These are phyloP conservation scores for Gautieria morchelliformis DNA, from an alignment of 768 basidiomycete species.

Conservation along the genomic window DNA sequence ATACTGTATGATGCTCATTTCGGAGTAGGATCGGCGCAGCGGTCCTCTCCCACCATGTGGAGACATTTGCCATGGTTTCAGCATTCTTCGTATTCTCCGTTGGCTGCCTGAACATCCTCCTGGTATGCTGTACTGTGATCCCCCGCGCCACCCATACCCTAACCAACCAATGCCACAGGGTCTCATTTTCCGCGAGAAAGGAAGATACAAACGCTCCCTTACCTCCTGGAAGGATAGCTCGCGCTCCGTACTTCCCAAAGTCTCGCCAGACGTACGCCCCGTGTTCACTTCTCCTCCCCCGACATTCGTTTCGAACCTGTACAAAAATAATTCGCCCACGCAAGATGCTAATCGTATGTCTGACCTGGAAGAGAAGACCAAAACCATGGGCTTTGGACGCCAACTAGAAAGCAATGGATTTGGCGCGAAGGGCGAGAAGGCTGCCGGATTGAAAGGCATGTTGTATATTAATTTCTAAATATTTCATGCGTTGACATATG, in stretches of 20 bases:
- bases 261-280: neutral
- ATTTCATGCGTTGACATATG: neutral
- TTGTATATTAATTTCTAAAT: constrained; percentile 7
- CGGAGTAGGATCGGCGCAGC: constrained; percentile 34
- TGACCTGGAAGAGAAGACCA: constrained; percentile 6
- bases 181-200: constrained; percentile 57
- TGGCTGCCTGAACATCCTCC: constrained; percentile 80
- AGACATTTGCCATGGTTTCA: constrained; percentile 81
- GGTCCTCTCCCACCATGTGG: constrained; percentile 55
- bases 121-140: constrained; percentile 19
- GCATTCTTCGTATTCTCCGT: constrained; percentile 88
- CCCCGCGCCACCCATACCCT: neutral
- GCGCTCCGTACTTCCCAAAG: constrained; percentile 6
- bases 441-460: constrained; percentile 50
- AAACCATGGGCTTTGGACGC: constrained; percentile 17
- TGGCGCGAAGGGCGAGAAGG: constrained; percentile 69
- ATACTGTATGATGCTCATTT: neutral
- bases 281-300: constrained; percentile 1
- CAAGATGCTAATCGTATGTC: neutral
- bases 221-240: constrained; percentile 37
- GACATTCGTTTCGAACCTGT: constrained; percentile 1
- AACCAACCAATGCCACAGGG: constrained; percentile 24
- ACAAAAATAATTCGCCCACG: neutral
- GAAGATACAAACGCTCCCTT: constrained; percentile 53
- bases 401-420: constrained; percentile 47